These are phyloP conservation scores for Geotrichum europaeum DNA, from an alignment of 1,139 yeast species.

Conservation along the genomic window DNA sequence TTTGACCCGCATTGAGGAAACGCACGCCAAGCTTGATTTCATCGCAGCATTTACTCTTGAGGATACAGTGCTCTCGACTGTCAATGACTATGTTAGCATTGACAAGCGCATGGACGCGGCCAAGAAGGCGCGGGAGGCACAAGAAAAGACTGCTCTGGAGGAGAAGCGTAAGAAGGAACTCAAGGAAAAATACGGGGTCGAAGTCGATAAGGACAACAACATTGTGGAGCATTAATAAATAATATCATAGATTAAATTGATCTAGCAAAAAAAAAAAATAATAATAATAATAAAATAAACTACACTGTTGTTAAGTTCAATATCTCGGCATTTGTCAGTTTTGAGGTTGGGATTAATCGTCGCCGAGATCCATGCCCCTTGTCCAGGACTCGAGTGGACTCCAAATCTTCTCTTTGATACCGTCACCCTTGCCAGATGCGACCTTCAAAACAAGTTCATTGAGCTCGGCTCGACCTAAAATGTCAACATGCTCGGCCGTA, in stretches of 20 bases:
- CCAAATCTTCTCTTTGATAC: slow-evolving; percentile 52
- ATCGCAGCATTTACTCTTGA: slow-evolving; percentile 11
- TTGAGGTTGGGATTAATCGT: background rate
- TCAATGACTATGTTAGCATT: slow-evolving; percentile 9
- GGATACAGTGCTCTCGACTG: slow-evolving; percentile 8
- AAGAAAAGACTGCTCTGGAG: slow-evolving; percentile 1
- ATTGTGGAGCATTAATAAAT: background rate
- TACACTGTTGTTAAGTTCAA: background rate
- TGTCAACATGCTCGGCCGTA: slow-evolving; percentile 97
- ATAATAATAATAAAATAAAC: too few species aligned
- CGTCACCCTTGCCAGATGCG: slow-evolving; percentile 71
- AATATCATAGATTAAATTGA: too few species aligned
- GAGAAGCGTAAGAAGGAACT: slow-evolving; percentile 4
- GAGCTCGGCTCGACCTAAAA: slow-evolving; percentile 84
- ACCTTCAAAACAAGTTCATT: slow-evolving; percentile 78
- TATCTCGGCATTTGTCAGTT: background rate
- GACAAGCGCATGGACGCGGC: slow-evolving; percentile 4
- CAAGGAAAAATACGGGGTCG: background rate
- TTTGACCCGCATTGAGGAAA: slow-evolving; percentile 8
- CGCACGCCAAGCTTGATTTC: slow-evolving; percentile 12
- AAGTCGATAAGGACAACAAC: background rate
- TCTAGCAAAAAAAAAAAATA: background rate
- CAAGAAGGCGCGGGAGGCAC: slow-evolving; percentile 6
- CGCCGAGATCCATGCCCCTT: slow-evolving; percentile 41
- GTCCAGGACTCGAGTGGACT: slow-evolving; percentile 61